Base-by-base conservation (phyloP, 768 basidiomycete genomes). In the Trametes cinnabarina region DNA sequence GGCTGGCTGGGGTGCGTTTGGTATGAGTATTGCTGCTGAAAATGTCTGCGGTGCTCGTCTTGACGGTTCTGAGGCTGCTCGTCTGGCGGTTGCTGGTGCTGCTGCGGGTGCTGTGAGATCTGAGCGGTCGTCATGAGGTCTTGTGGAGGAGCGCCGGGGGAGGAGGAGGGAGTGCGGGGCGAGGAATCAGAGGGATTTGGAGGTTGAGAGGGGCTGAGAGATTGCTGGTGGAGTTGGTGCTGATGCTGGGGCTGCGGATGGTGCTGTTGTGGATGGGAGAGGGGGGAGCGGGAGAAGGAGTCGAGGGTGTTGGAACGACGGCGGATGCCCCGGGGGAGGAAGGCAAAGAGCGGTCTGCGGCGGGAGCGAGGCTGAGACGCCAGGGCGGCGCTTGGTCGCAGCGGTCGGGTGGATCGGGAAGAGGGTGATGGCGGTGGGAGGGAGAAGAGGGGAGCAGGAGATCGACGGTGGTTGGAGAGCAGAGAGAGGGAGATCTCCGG, bases 251-350 rank as follows among this genome's bases (percentile, higher is more conserved):
- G 37, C 0, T 9, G 37, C 37, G 34, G 34, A 15, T 46, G 49
- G 15, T 20, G 20, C 11, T 15, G 34, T 10, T 34, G 37, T 12
- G 42, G 53, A 7, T 17, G 30, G 34, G 19, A 22, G 34, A n/a
- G 11, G 35, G 35, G 35, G 1, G 32, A 11, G 35, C 54, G 46
- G 37, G 46, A n/a, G 46, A 55, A 48, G 54, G 30, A 43, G 55
- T 44, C 55, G 49, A 61, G 55, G 37, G 62, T 63, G 58, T 57
- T 63, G 50, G 62, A 55, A 43, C 60, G 48, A 47, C 62, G 62
- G 58, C 62, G 62, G 34, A 43, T 55, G 47, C 44, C 55, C 20
- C 62, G 44, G 20, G 62, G 50, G 48, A 63, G 58, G 58, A 63
- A 55, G 41, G 50, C 55, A 19, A 61, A 37, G 47, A 62, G 55